A percentile compares a stretch with the other conserved stretches of the same genome.
Evolutionary conservation across 768 basidiomycete genomes (phyloP).

Genomic region (Lepiota subincarnata): DNA sequence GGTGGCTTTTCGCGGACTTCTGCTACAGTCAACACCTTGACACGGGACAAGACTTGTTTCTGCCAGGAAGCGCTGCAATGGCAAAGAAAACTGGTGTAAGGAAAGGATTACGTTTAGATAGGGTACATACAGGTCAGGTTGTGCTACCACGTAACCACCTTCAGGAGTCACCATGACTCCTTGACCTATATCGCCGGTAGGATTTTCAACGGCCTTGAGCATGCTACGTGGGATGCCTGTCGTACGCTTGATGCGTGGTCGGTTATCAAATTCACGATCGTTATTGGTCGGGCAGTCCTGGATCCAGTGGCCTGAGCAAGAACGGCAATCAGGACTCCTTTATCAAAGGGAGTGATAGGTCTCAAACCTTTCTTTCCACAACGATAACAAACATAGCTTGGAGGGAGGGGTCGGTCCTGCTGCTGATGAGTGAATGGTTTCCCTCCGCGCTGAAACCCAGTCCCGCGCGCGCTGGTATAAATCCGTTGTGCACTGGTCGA

Average conservation of each 20-base stretch:
- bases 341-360: neutral
- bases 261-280: conserved; percentile 90
- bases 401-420: conserved; percentile 76
- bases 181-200: conserved; percentile 66
- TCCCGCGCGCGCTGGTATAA: conserved; percentile 65
- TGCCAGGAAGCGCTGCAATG: conserved; percentile 83
- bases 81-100: neutral
- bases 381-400: conserved; percentile 97
- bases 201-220: conserved; percentile 92
- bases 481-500: conserved; percentile 60
- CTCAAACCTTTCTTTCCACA: conserved; percentile 94
- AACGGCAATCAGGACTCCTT: conserved; percentile 12
- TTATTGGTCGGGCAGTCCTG: conserved; percentile 98
- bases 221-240: conserved; percentile 98
- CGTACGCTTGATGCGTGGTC: conserved; percentile 94
- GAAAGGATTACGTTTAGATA: neutral
- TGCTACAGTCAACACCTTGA: conserved; percentile 77
- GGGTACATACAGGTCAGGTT: conserved; percentile 84
- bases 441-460: conserved; percentile 55
- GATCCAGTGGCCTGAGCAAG: conserved; percentile 93
- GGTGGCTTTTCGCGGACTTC: conserved; percentile 88
- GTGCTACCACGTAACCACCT: conserved; percentile 95
- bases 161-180: conserved; percentile 99
- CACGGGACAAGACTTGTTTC: conserved; percentile 69
- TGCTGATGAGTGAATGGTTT: conserved; percentile 51